Conservation (phyloP, 208 protist genomes). For the Wallacemonas sp. region DNA sequence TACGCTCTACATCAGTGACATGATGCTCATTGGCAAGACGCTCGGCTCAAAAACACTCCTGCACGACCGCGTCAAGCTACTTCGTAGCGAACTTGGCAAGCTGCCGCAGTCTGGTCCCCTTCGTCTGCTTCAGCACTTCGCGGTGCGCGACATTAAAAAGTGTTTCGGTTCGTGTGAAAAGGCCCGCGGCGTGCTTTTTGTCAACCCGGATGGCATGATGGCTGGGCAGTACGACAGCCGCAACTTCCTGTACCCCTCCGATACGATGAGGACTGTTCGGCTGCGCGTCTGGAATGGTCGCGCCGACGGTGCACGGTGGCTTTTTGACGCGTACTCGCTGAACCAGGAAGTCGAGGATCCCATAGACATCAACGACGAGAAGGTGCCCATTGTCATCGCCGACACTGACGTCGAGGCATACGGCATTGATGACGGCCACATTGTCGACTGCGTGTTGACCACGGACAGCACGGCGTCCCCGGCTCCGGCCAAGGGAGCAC, state of each 20-base stretch:
- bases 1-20: conserved; percentile 79
- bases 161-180: conserved; percentile 49
- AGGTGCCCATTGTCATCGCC: conserved; percentile 45
- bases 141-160: conserved; percentile 47
- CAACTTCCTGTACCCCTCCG: conserved; percentile 70
- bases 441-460: conserved; percentile 66
- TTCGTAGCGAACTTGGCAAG: conserved; percentile 53
- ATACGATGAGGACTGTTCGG: conserved; percentile 61
- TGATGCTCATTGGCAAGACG: conserved; percentile 58
- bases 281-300: conserved; percentile 74
- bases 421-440: conserved; percentile 87
- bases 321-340: conserved; percentile 64
- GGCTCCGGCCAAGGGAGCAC: not conserved
- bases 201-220: conserved; percentile 77
- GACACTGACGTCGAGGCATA: conserved; percentile 49
- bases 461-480: conserved; percentile 7
- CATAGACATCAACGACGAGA: conserved; percentile 14
- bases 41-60: conserved; percentile 54
- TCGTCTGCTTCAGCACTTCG: conserved; percentile 64
- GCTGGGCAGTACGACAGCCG: conserved; percentile 66
- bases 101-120: conserved; percentile 35
- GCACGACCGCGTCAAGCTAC: conserved; percentile 53
- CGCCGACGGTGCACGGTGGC: conserved; percentile 43
- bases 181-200: conserved; percentile 66
- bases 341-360: conserved; percentile 50